Conservation (phyloP, 2,329 filamentous ascomycete species). For the Dactylellina sp. region DNA sequence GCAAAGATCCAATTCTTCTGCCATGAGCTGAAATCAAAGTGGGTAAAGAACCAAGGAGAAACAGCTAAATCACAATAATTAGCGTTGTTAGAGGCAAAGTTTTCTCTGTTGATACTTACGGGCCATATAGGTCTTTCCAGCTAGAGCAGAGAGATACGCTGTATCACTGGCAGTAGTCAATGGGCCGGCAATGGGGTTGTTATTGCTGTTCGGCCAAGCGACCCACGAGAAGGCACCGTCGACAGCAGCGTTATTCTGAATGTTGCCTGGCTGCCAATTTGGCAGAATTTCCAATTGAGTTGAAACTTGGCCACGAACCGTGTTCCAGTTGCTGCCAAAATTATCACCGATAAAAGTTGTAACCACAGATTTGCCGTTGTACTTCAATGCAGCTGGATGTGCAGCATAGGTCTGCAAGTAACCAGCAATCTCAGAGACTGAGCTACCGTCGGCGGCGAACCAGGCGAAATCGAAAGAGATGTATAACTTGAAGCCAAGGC, state of each 20-base stretch:
- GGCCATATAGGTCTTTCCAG: slow-evolving; percentile 68
- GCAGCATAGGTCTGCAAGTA: slow-evolving; percentile 64
- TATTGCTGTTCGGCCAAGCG: slow-evolving; percentile 66
- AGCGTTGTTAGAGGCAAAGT: background rate
- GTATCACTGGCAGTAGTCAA: slow-evolving; percentile 65
- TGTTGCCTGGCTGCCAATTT: slow-evolving; percentile 41
- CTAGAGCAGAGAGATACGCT: slow-evolving; percentile 63
- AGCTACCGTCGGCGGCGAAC: slow-evolving; percentile 57
- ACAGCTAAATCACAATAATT: slow-evolving; percentile 60
- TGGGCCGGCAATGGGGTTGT: slow-evolving; percentile 57
- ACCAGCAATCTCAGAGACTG: slow-evolving; percentile 60
- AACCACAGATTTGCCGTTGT: slow-evolving; percentile 66
- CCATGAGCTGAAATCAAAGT: slow-evolving; percentile 65
- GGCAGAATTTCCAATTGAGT: slow-evolving; percentile 48
- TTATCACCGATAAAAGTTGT: slow-evolving; percentile 68
- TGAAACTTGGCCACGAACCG: slow-evolving; percentile 45
- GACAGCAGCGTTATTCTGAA: slow-evolving; percentile 47
- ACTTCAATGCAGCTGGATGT: slow-evolving; percentile 64
- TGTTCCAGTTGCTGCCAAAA: slow-evolving; percentile 59
- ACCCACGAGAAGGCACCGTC: slow-evolving; percentile 65
- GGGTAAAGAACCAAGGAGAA: slow-evolving; percentile 73
- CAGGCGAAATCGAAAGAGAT: slow-evolving; percentile 62
- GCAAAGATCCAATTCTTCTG: slow-evolving; percentile 74
- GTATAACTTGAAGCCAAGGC: slow-evolving; percentile 61
- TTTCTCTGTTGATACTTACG: slow-evolving; percentile 26